Base-by-base conservation (phyloP, 768 basidiomycete species). In the Coprinopsis cinerea region DNA sequence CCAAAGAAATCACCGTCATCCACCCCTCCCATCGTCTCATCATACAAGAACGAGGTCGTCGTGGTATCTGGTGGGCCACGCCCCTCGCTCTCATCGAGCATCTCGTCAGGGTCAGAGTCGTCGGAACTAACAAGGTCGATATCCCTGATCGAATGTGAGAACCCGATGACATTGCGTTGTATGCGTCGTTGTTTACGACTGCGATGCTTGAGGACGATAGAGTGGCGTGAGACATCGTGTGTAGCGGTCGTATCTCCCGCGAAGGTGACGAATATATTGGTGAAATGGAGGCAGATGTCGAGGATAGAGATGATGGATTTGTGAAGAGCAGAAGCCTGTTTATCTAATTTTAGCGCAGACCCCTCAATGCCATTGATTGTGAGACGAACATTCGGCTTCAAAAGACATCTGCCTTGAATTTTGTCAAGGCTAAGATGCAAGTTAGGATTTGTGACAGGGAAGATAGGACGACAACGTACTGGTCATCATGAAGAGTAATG, bases 201-300 rank as follows among this genome's bases (percentile, higher is more conserved):
- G 23, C 81, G 77, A 57, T 88, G 85, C 27, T 76, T 71, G 49
- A 80, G 71, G 45, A 67, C 72, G 46, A 79, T 68, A 17, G 75
- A 81, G 28, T 71, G 74, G 40, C 70, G 73, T 20, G 71, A 76
- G 56, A 70, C 70, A 60, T 85, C 85, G 47, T 77, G 79, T 1
- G 80, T 83, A 14, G 72, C 67, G 18, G 78, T 77, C 1, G 75
- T 75, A 53, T 83, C 76, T 1, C 82, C 82, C 13, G 76, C 75
- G 57, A 81, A 80, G 0, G 79, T 65, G 18, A 76, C 65, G 57
- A 88, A 86, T 45, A 77, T 68, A 40, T 80, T 75, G 52, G 76
- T 78, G 63, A 91, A 91, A 56, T 81, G 77, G 3, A 91, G 66
- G 30, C 78, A 75, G 71, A 89, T 81, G 62, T 92, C 87, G 23